A percentile compares a stretch with the other conserved stretches of the same genome.
These are phyloP conservation scores for Alliaria petiolata DNA, from an alignment of 345 rosid genomes.

Conservation along the genomic window DNA sequence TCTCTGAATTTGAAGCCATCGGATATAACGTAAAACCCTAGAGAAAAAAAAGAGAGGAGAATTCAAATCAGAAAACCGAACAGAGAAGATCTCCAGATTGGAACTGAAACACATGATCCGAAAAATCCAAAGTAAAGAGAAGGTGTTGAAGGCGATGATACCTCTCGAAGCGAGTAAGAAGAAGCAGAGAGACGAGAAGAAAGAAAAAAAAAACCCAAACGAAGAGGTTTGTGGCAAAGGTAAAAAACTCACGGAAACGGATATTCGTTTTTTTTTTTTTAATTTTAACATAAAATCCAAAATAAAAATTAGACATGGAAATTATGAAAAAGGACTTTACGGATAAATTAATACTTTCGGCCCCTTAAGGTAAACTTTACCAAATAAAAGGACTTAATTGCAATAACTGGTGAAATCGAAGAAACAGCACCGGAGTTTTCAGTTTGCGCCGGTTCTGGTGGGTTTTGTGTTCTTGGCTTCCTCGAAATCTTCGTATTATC, in stretches of 20 bases:
- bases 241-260: constrained; percentile 6
- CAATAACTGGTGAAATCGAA: too few species aligned
- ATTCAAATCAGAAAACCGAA: background rate
- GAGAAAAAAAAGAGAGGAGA: background rate
- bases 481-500: too few species aligned
- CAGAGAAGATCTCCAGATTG: background rate
- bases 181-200: too few species aligned
- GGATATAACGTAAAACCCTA: constrained; percentile 18
- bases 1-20: constrained; percentile 59
- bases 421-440: too few species aligned
- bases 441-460: too few species aligned
- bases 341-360: too few species aligned
- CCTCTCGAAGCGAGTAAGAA: constrained; percentile 15
- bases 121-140: background rate
- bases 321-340: too few species aligned
- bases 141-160: constrained; percentile 5
- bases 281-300: too few species aligned
- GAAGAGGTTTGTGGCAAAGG: constrained; percentile 6
- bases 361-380: too few species aligned
- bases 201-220: background rate
- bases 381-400: too few species aligned
- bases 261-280: background rate
- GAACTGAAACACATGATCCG: background rate
- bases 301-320: too few species aligned
- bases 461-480: too few species aligned